phyloP scores from a whole-genome alignment of 148 eudicot species.

The Diospyros kaki region DNA sequence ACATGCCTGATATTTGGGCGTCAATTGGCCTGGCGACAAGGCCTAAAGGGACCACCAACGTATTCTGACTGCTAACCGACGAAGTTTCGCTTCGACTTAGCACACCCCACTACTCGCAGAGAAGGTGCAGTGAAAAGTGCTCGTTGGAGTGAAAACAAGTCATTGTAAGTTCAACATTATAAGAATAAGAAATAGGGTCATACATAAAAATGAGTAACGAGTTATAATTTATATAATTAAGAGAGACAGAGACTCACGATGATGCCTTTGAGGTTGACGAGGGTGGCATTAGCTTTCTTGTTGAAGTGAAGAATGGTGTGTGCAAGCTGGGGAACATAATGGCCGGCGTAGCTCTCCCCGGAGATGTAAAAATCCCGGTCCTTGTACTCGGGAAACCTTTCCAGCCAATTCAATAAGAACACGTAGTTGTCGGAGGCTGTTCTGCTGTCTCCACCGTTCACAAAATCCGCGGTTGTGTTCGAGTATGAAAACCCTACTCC shows the following conservation, averaged over 20 bases:
- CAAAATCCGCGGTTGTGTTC: constrained; percentile 43
- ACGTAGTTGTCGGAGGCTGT: constrained; percentile 52
- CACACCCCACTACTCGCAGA: too few relatives aligned
- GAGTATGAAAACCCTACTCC: constrained; percentile 89
- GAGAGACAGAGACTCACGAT: constrained; percentile 39
- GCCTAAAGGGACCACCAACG: neutral
- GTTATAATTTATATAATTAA: neutral
- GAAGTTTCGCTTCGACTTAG: too few relatives aligned
- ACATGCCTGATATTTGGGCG: neutral
- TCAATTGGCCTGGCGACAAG: neutral
- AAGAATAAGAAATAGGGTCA: neutral
- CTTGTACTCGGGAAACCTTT: constrained; percentile 70
- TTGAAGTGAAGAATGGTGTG: constrained; percentile 53
- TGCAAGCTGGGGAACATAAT: constrained; percentile 83
- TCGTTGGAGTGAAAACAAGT: too few relatives aligned
- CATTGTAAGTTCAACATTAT: too few relatives aligned
- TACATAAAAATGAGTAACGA: too few relatives aligned
- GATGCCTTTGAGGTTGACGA: constrained; percentile 68
- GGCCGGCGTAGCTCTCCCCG: constrained; percentile 83
- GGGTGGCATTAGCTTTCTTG: constrained; percentile 24
- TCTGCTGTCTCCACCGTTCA: constrained; percentile 42
- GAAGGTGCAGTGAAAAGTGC: too few relatives aligned
- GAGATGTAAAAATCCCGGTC: constrained; percentile 57
- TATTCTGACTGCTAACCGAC: neutral
- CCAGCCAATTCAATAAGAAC: constrained; percentile 74